phyloP scores from a whole-genome alignment of 371 early-diverging fungal genomes.

The Lichtheimia corymbifera region DNA sequence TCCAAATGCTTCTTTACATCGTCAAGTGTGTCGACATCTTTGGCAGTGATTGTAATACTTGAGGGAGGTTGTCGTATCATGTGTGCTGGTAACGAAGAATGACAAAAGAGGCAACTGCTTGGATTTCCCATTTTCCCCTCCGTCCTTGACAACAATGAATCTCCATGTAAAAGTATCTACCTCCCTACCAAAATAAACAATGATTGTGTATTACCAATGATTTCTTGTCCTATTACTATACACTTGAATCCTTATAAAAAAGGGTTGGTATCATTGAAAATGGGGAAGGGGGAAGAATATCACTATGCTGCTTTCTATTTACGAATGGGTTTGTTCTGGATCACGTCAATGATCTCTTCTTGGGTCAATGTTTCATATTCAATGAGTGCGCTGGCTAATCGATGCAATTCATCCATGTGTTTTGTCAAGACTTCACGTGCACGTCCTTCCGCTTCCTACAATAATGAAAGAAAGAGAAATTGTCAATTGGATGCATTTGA shows the following conservation, averaged over 20 bases:
- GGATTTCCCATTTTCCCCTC: too few species aligned
- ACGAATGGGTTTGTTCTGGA: constrained; percentile 63
- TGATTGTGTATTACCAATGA: too few species aligned
- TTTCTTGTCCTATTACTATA: too few species aligned
- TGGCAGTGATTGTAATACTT: constrained; percentile 10
- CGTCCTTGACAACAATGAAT: too few species aligned
- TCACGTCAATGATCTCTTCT: constrained; percentile 78
- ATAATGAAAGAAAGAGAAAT: neutral
- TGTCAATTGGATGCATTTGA: constrained; percentile 1
- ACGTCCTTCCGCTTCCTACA: constrained; percentile 55
- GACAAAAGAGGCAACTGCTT: too few species aligned
- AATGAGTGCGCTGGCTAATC: constrained; percentile 83
- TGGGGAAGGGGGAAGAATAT: too few species aligned
- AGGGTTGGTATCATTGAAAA: too few species aligned
- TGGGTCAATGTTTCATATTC: constrained; percentile 87
- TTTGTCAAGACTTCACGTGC: constrained; percentile 64
- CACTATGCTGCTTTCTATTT: constrained; percentile 15
- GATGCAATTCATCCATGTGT: constrained; percentile 79
- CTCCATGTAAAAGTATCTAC: too few species aligned
- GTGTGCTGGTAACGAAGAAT: too few species aligned
- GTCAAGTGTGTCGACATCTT: constrained; percentile 17
- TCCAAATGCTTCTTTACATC: constrained; percentile 2
- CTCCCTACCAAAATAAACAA: too few species aligned
- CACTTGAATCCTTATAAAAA: too few species aligned
- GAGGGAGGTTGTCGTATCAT: constrained; percentile 19